Evolutionary conservation across 108 stramenopile species (phyloP).

Genomic region (Thalassiosira profunda): DNA sequence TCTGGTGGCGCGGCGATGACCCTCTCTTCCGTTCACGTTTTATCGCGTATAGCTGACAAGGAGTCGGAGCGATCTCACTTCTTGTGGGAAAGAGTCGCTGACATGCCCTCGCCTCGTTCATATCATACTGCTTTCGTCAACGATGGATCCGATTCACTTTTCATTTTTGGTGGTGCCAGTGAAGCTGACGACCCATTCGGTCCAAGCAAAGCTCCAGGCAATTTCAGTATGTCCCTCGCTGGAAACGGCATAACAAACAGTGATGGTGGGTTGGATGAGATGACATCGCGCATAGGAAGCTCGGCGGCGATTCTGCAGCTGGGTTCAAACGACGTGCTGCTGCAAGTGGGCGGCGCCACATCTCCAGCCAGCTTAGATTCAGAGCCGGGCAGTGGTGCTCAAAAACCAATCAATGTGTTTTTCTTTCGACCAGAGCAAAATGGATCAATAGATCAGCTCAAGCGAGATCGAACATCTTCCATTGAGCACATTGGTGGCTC

Average conservation of each 20-base stretch:
- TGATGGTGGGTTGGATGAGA: background rate
- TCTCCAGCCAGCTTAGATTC: too few relatives aligned
- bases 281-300: constrained; percentile 1
- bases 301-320: background rate
- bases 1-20: constrained; percentile 17
- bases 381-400: too few relatives aligned
- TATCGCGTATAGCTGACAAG: constrained; percentile 29
- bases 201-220: background rate
- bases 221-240: background rate
- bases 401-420: background rate
- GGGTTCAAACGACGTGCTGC: background rate
- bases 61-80: constrained; percentile 16
- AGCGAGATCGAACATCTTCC: background rate
- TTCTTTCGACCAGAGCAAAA: background rate
- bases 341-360: background rate
- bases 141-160: constrained; percentile 9
- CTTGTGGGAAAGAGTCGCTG: constrained; percentile 40
- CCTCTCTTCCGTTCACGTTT: constrained; percentile 30
- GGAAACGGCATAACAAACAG: background rate
- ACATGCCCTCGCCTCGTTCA: constrained; percentile 40
- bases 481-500: background rate
- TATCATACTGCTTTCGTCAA: constrained; percentile 26
- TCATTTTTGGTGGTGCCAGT: constrained; percentile 51
- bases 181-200: constrained; percentile 49
- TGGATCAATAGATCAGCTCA: background rate